Evolutionary conservation across 2,329 filamentous ascomycete species (phyloP), one percentile per base, ranked within the genome.

Genomic region (Dendryphion nanum): DNA sequence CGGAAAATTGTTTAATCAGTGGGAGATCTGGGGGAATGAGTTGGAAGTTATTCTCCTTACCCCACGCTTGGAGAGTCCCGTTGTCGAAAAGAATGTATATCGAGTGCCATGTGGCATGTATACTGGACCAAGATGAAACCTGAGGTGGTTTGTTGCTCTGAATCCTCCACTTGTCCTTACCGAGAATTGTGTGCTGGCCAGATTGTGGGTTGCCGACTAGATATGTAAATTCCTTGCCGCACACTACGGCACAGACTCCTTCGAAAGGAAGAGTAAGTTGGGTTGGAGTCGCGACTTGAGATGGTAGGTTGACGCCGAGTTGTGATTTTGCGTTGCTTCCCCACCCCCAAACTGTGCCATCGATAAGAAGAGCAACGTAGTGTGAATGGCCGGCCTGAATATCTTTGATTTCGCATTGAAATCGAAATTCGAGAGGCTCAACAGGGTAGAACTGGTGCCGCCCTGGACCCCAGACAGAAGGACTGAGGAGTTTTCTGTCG

Each of bases 301-400:
- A n/a, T n/a, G n/a, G n/a, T n/a, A n/a, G n/a, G n/a, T n/a, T n/a
- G n/a, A n/a, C n/a, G n/a, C n/a, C n/a, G n/a, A n/a, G n/a, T 61
- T 98, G 91, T 0, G 87, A 87, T 59, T 95, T 93, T 17, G 89
- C 78, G 12, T 86, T 84, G 53, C 82, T 87, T 0, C 93, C 93
- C 91, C 91, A 97, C 2, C 89, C 90, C 60, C 86, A 95, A 2
- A 83, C 82, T 13, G 85, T 76, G 0, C 90, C 91, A 57, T 85
- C 84, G 30, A 77, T 77, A 3, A 95, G 67, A 0, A 96, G 77
- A 2, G 72, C 80, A 13, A 94, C 78, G 0, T 82, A 81, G 59
- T 98, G 93, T 16, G 81, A 81, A 73, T 95, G 85, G 20, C 86
- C 81, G 8, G 86, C 85, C 2, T 83, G 72, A 18, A 96, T 59